Evolutionary conservation across 176 grass and related monocot genomes (phyloP).

Genomic region (Eragrostis nindensis): DNA sequence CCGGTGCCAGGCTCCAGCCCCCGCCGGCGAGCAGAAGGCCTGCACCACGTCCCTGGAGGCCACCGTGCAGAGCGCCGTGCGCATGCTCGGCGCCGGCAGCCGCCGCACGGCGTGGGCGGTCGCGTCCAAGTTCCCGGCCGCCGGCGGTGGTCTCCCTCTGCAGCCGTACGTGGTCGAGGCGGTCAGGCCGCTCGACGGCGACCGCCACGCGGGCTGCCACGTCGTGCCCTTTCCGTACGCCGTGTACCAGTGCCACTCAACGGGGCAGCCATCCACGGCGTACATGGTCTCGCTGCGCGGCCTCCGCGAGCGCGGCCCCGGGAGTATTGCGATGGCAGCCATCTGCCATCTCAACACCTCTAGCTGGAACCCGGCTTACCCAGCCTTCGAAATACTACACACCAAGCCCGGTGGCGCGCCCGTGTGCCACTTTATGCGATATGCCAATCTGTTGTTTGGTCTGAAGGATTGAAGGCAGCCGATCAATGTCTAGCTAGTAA

Average conservation of each 20-base stretch:
- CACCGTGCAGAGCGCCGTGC: neutral
- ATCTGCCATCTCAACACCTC: no score
- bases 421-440: no score
- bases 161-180: neutral
- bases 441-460: no score
- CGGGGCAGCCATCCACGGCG: no score
- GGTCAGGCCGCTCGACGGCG: neutral
- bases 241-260: conserved; percentile 8
- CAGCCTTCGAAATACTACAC: no score
- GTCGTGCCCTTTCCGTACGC: neutral
- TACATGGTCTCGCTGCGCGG: no score
- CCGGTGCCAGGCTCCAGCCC: neutral
- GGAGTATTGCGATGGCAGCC: no score
- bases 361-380: no score
- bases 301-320: neutral
- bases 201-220: neutral
- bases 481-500: no score
- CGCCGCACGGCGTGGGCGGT: neutral
- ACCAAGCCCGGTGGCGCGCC: no score
- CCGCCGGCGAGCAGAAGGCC: conserved; percentile 3
- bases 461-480: no score
- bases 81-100: neutral
- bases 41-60: conserved; percentile 8
- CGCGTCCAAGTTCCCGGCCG: neutral
- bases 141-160: neutral